phyloP scores from a whole-genome alignment of 208 protist genomes.

The Leishmania amazonensis region DNA sequence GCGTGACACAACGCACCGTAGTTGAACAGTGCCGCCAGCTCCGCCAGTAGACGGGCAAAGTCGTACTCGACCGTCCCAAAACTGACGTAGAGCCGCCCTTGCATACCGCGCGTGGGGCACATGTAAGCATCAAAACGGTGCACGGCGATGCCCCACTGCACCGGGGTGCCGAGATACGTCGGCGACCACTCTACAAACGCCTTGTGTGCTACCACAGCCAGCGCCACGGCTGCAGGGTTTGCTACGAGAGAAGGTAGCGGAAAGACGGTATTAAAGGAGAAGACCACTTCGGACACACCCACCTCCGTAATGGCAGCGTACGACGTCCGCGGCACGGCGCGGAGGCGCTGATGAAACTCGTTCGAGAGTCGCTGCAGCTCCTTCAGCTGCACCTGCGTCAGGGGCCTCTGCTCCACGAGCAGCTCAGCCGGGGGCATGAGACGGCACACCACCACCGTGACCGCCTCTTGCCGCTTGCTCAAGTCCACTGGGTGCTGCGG shows the following conservation, averaged over 20 bases:
- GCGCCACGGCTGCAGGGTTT: conserved; percentile 12
- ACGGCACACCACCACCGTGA: conserved; percentile 33
- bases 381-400: conserved; percentile 9
- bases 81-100: conserved; percentile 21
- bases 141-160: conserved; percentile 28
- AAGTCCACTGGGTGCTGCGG: conserved; percentile 14
- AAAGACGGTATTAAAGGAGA: conserved; percentile 26
- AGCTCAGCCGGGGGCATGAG: conserved; percentile 12
- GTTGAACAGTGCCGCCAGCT: conserved; percentile 22
- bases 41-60: conserved; percentile 18
- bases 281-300: conserved; percentile 25
- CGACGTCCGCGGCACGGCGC: conserved; percentile 5
- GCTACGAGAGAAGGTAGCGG: conserved; percentile 27
- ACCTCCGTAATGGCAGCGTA: conserved; percentile 22
- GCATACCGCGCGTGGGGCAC: conserved; percentile 10
- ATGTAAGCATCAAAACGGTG: conserved; percentile 21
- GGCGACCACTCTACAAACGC: conserved; percentile 22
- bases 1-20: conserved; percentile 29
- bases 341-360: conserved; percentile 23
- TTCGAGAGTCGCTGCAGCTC: conserved; percentile 18
- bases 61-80: conserved; percentile 26
- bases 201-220: conserved; percentile 16
- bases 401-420: background rate
- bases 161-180: background rate
- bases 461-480: conserved; percentile 20